phyloP scores from a whole-genome alignment of 805 yeast species.

The Ogataea angusta region DNA sequence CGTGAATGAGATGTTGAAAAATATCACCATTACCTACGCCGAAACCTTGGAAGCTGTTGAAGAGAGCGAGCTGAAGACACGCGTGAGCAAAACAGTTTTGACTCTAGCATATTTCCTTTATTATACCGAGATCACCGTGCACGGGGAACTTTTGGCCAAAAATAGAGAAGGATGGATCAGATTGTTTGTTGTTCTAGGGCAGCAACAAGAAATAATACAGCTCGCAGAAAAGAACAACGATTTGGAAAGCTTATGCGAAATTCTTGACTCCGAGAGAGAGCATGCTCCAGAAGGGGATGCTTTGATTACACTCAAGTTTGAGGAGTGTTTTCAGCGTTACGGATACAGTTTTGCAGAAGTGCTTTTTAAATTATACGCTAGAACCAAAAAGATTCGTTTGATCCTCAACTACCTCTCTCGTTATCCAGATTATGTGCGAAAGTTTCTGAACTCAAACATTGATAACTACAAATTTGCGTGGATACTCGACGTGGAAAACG shows the following conservation, averaged over 20 bases:
- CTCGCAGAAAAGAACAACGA: slow-evolving; percentile 68
- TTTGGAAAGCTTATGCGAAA: slow-evolving; percentile 56
- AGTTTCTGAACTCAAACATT: slow-evolving; percentile 47
- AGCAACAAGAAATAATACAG: slow-evolving; percentile 51
- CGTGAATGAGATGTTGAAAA: slow-evolving; percentile 20
- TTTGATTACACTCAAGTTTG: slow-evolving; percentile 22
- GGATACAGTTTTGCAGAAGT: slow-evolving; percentile 67
- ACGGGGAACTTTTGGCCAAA: slow-evolving; percentile 11
- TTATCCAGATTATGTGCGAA: slow-evolving; percentile 45
- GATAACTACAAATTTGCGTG: slow-evolving; percentile 59
- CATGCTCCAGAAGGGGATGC: slow-evolving; percentile 31
- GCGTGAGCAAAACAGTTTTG: slow-evolving; percentile 17
- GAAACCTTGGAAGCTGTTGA: slow-evolving; percentile 15
- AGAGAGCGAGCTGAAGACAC: slow-evolving; percentile 12
- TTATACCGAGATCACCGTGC: slow-evolving; percentile 12
- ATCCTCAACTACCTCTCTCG: slow-evolving; percentile 57
- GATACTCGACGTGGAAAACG: slow-evolving; percentile 61
- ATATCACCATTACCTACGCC: slow-evolving; percentile 9
- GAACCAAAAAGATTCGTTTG: slow-evolving; percentile 47
- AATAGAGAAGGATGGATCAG: slow-evolving; percentile 53
- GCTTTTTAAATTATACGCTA: slow-evolving; percentile 57
- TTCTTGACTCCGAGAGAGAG: slow-evolving; percentile 45
- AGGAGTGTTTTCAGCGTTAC: slow-evolving; percentile 52
- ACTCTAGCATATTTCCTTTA: slow-evolving; percentile 26
- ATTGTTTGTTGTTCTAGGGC: slow-evolving; percentile 47